phyloP scores from a whole-genome alignment of 106 monocot species.

The Hemerocallis citrina region DNA sequence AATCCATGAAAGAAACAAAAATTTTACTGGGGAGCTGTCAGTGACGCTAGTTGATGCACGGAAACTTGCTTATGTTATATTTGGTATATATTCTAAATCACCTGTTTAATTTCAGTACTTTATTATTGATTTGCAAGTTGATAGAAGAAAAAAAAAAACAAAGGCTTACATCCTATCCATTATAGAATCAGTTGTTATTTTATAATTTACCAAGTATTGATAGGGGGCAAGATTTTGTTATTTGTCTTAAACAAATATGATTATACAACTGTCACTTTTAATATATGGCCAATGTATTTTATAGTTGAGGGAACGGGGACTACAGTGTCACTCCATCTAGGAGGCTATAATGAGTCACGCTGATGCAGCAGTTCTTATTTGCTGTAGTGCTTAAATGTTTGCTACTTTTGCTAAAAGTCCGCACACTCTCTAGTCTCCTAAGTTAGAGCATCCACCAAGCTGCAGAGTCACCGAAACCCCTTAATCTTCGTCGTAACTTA shows the following conservation, averaged over 20 bases:
- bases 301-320: too few relatives aligned
- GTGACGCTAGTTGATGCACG: slow-evolving; percentile 73
- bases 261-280: too few relatives aligned
- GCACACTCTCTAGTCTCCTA: too few relatives aligned
- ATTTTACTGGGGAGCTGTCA: slow-evolving; percentile 65
- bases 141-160: not conserved
- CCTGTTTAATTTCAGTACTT: not conserved
- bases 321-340: too few relatives aligned
- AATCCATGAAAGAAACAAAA: slow-evolving; percentile 47
- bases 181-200: not conserved
- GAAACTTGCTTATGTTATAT: slow-evolving; percentile 54
- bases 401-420: not conserved
- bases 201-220: not conserved
- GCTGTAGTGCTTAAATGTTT: not conserved
- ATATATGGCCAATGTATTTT: too few relatives aligned
- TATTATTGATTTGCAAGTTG: not conserved
- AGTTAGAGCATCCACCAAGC: too few relatives aligned
- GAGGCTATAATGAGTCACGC: too few relatives aligned
- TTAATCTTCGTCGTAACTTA: too few relatives aligned
- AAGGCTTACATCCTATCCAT: not conserved
- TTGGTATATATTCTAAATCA: slow-evolving; percentile 33
- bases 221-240: not conserved
- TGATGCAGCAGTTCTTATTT: too few relatives aligned
- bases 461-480: too few relatives aligned
- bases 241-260: too few relatives aligned